Conservation (phyloP, 129 eudicot species). For the Calendula officinalis region DNA sequence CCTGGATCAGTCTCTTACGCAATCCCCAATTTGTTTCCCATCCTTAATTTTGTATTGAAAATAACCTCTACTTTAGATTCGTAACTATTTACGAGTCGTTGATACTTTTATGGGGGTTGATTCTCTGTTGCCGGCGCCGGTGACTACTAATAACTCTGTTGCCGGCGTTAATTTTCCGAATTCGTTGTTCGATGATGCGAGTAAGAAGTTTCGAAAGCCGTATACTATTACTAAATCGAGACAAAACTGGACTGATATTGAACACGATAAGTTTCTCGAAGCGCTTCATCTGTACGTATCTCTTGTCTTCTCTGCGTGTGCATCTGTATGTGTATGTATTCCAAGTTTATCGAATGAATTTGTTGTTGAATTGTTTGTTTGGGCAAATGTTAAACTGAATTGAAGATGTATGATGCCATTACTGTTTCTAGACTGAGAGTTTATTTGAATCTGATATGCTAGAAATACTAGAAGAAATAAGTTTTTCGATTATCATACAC, state of each 20-base stretch:
- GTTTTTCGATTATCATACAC: background rate
- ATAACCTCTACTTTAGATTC: background rate
- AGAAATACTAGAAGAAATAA: background rate
- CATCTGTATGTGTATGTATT: conserved; percentile 12
- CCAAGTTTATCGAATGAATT: background rate
- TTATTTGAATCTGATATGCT: background rate
- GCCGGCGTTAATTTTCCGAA: conserved; percentile 19
- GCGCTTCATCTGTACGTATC: conserved; percentile 55
- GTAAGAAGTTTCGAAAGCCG: conserved; percentile 71
- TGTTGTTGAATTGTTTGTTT: background rate
- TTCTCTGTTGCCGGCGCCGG: conserved; percentile 23
- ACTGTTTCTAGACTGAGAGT: background rate
- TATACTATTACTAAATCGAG: conserved; percentile 75
- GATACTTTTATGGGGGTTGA: conserved; percentile 31
- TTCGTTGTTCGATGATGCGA: conserved; percentile 41
- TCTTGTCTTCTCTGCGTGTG: background rate
- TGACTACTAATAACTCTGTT: conserved; percentile 3
- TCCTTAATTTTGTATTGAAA: background rate
- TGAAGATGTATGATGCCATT: background rate
- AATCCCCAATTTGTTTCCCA: conserved; percentile 19
- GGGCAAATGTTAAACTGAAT: background rate
- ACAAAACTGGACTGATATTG: conserved; percentile 80
- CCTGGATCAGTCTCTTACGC: conserved; percentile 2
- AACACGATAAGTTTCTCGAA: conserved; percentile 81
- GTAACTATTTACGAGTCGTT: background rate